Base-by-base conservation (phyloP, 768 basidiomycete genomes). In the Boletus pseudo-olivaceus region DNA sequence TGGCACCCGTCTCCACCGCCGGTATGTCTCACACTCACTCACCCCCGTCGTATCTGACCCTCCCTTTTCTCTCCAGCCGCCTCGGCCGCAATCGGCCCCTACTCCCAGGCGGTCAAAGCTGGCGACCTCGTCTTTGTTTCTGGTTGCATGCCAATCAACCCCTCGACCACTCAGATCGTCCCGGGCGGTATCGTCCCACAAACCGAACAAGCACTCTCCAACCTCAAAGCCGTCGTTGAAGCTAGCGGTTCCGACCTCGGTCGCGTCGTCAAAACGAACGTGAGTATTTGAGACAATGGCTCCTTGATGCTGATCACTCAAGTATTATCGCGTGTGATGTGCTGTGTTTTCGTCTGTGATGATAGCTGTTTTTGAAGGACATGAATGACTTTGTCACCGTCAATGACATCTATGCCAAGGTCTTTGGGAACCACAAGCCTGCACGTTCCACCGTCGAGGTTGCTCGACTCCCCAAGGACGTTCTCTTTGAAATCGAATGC, bases 391-490 rank as follows among this genome's bases (percentile, higher is more conserved):
- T 98, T 67, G 83, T 66, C 4, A 74, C 79, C 38, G 83, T 97
- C 63, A 98, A 98, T 70, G 81, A 72, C 15, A 77, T 93, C 57
- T 98, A 97, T 69, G 81, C 82, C 34, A 76, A 82, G 51, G 87
- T 90, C 73, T 98, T 98, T 67, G 93, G 90, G 10, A 79, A 82
- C 32, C 90, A 95, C 75, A 94, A 90, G 72, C 96, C 97, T 44
- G 94, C 97, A 4, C 79, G 97, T 57, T 93, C 93, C 30, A 84
- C 89, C 32, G 91, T 99, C 49, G 93, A 98, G 75, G 92, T 93
- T 32, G 77, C 87, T 33, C 78, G 92, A 42, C 79, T 98, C 49
- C 96, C 96, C 10, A 91, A 87, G 69, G 90, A 93, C 64, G 95
- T 92, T 9, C 77, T 95, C 34, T 85, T 97, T 47, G 96, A 98